Evolutionary conservation across 148 eudicot genomes (phyloP).

Genomic region (Rhododendron simsii): DNA sequence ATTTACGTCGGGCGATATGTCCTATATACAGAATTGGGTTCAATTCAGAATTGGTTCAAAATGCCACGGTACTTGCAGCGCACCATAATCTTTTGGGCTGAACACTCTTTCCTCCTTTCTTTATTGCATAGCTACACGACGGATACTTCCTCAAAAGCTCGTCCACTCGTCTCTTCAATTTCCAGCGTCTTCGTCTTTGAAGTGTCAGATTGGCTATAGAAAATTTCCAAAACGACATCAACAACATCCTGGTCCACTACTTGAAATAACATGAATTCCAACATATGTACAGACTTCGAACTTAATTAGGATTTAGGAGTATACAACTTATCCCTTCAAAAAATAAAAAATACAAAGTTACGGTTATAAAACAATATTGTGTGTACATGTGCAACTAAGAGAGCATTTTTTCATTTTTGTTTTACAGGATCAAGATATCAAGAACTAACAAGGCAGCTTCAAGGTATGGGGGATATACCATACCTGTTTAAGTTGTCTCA

Average conservation of each 20-base stretch:
- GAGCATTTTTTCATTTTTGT: background rate
- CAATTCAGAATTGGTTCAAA: slow-evolving; percentile 11
- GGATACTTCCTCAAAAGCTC: background rate
- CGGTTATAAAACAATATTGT: background rate
- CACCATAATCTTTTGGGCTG: slow-evolving; percentile 12
- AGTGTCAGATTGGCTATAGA: background rate
- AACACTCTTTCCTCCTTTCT: background rate
- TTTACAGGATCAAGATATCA: background rate
- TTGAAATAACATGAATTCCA: background rate
- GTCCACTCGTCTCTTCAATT: background rate
- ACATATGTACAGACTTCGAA: background rate
- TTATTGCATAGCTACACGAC: slow-evolving; percentile 10
- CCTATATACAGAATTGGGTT: slow-evolving; percentile 34
- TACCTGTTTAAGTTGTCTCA: background rate
- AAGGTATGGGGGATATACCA: background rate
- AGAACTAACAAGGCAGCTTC: background rate
- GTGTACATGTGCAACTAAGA: background rate
- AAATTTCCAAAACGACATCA: background rate
- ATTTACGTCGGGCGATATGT: slow-evolving; percentile 11
- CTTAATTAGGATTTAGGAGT: background rate
- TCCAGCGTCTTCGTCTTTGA: background rate
- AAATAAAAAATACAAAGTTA: too few species aligned
- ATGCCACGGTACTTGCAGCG: slow-evolving; percentile 24
- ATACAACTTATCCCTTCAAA: background rate
- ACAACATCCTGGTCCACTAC: background rate